These are phyloP conservation scores for Beta macrorhiza DNA, from an alignment of 179 eudicot genomes.

Conservation along the genomic window DNA sequence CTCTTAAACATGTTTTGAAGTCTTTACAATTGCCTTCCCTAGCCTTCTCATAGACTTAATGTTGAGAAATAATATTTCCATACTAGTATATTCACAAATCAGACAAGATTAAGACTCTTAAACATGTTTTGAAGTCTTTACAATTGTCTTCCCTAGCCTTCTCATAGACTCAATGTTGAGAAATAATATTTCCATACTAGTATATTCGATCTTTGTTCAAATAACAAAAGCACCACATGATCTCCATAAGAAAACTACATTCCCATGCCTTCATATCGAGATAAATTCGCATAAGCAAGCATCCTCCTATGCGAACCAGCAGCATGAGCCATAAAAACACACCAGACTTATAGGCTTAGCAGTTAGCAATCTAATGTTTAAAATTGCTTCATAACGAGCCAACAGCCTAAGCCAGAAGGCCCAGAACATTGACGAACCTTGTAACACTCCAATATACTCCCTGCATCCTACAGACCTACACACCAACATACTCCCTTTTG, in stretches of 20 bases:
- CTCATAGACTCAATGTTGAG: neutral
- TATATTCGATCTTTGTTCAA: neutral
- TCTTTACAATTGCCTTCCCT: neutral
- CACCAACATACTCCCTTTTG: no score
- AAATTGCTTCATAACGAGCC: no score
- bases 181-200: neutral
- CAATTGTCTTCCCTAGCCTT: neutral
- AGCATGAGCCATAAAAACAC: no score
- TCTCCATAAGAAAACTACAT: neutral
- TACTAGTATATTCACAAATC: neutral
- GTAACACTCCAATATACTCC: neutral
- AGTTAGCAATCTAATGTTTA: neutral
- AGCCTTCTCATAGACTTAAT: neutral
- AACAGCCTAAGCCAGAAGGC: neutral
- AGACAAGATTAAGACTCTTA: neutral
- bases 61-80: neutral
- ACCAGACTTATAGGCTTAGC: no score
- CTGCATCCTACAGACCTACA: no score
- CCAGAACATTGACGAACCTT: neutral
- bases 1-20: neutral
- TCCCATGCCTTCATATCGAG: neutral
- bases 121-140: neutral
- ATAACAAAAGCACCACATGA: neutral
- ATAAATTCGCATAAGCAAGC: neutral
- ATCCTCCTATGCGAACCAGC: neutral